Evolutionary conservation across 257 asterid genomes (phyloP).

Genomic region (Penstemon barbatus): DNA sequence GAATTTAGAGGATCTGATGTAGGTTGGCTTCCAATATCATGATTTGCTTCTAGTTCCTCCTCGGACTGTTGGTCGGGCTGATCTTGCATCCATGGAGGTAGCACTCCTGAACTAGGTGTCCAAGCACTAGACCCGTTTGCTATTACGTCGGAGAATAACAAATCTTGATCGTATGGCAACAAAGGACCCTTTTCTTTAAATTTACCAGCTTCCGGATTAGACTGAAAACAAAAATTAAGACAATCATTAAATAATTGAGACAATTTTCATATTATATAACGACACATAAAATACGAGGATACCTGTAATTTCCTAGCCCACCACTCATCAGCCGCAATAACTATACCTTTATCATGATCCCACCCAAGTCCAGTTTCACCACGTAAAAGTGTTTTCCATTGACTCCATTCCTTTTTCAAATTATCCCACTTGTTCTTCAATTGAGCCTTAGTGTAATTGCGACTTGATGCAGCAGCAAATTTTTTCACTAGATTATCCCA

Average conservation of each 20-base stretch:
- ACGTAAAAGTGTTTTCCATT: background rate
- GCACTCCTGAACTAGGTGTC: too few species aligned
- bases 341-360: too few species aligned
- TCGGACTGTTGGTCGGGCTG: too few species aligned
- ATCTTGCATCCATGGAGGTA: too few species aligned
- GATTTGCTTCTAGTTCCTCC: too few species aligned
- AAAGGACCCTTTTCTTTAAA: background rate
- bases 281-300: too few species aligned
- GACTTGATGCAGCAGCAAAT: background rate
- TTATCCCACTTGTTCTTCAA: conserved; percentile 4
- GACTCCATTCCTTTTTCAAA: background rate
- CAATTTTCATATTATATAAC: too few species aligned
- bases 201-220: background rate
- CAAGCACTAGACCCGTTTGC: too few species aligned
- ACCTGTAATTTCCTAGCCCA: too few species aligned
- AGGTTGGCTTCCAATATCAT: too few species aligned
- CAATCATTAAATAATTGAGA: background rate
- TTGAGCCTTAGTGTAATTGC: background rate
- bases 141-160: conserved; percentile 1
- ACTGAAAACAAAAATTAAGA: background rate
- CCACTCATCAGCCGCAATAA: too few species aligned
- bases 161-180: background rate
- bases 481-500: background rate
- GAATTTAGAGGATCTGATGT: too few species aligned
- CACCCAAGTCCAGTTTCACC: background rate